Conservation (phyloP, 495 filamentous ascomycete species). For the Penicillium verhagenii region DNA sequence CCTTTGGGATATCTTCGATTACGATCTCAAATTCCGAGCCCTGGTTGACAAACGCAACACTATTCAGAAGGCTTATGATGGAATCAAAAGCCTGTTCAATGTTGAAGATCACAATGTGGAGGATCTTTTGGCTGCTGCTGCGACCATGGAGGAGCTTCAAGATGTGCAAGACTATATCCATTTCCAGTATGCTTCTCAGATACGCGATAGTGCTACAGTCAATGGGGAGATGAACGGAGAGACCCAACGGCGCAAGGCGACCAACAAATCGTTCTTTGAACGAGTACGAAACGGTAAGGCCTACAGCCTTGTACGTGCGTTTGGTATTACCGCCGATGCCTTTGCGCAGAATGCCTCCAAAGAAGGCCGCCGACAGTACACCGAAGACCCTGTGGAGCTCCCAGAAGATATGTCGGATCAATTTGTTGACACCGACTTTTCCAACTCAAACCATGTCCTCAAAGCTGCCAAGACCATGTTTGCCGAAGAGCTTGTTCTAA, state of each 20-base stretch:
- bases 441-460: slow-evolving; percentile 71
- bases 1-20: slow-evolving; percentile 89
- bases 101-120: slow-evolving; percentile 62
- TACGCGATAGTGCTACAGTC: slow-evolving; percentile 67
- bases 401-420: slow-evolving; percentile 86
- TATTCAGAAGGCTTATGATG: slow-evolving; percentile 74
- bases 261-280: slow-evolving; percentile 72
- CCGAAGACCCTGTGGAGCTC: slow-evolving; percentile 72
- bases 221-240: slow-evolving; percentile 53
- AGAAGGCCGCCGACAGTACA: slow-evolving; percentile 71
- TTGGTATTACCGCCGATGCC: slow-evolving; percentile 85
- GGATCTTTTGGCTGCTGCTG: slow-evolving; percentile 72
- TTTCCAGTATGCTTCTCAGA: slow-evolving; percentile 82
- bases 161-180: slow-evolving; percentile 96
- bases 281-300: slow-evolving; percentile 73
- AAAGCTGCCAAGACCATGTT: slow-evolving; percentile 81
- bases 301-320: slow-evolving; percentile 80
- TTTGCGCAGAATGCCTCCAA: slow-evolving; percentile 82
- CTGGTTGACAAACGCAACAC: slow-evolving; percentile 84
- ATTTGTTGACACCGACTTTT: slow-evolving; percentile 70
- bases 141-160: slow-evolving; percentile 88
- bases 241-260: slow-evolving; percentile 74
- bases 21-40: slow-evolving; percentile 91
- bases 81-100: slow-evolving; percentile 55
- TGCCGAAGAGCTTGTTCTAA: slow-evolving; percentile 84